These are phyloP conservation scores for Lactarius tabidus DNA, from an alignment of 768 basidiomycete species.

Conservation along the genomic window DNA sequence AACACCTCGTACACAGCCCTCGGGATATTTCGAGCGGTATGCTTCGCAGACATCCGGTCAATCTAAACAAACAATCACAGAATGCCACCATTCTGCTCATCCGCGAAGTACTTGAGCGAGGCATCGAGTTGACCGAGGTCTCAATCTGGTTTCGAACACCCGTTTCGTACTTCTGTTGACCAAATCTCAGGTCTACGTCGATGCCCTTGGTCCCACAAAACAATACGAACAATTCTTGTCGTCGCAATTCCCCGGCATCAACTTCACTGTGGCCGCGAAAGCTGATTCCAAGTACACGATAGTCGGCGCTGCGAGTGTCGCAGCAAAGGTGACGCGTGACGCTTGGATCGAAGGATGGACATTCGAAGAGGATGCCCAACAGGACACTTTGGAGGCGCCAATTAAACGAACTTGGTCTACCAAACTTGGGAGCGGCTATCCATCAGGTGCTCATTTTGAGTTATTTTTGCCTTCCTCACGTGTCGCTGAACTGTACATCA, in stretches of 20 bases:
- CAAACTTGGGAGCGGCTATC: conserved; percentile 82
- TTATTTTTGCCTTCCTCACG: background rate
- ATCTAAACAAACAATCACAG: conserved; percentile 85
- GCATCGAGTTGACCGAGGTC: conserved; percentile 77
- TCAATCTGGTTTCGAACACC: conserved; percentile 17
- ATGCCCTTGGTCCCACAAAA: conserved; percentile 84
- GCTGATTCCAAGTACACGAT: conserved; percentile 97
- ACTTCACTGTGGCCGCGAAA: conserved; percentile 86
- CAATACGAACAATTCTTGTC: conserved; percentile 85
- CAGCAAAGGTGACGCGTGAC: conserved; percentile 95
- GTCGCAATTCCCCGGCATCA: conserved; percentile 73
- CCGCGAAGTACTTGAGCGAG: conserved; percentile 73
- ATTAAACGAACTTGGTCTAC: conserved; percentile 31
- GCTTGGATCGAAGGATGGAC: conserved; percentile 84
- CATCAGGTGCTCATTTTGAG: conserved; percentile 54
- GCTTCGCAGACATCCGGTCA: conserved; percentile 77
- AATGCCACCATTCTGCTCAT: conserved; percentile 90
- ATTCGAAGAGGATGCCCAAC: conserved; percentile 54
- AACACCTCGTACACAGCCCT: conserved; percentile 50
- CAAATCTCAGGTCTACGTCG: conserved; percentile 76
- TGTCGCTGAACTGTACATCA: background rate
- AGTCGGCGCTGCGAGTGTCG: conserved; percentile 96
- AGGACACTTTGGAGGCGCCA: conserved; percentile 1
- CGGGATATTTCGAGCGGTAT: conserved; percentile 90
- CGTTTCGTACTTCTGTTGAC: background rate